Evolutionary conservation across 106 monocot genomes (phyloP), one percentile per base, ranked within the genome.

Genomic region (Dioscorea alata): DNA sequence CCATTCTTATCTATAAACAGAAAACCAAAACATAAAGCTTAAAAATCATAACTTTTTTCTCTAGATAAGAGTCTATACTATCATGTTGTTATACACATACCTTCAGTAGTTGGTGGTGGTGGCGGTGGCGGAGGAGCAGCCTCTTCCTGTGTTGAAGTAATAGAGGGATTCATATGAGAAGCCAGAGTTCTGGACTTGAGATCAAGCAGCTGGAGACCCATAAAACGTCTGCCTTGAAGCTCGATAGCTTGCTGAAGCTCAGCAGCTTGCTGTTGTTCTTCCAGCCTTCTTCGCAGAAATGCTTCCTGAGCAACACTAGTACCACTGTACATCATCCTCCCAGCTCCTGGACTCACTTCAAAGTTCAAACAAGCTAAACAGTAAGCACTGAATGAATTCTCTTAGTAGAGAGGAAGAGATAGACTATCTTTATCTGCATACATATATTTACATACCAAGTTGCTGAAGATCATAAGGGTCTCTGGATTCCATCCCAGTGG

Each of bases 211-310:
- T 90, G 84, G 25, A 94, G 80, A 10, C 84, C 85, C 84, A 94
- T 84, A 74, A 94, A 74, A 7, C 90, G 71, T 23, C 90, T 67
- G 52, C 78, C 60, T 62, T 94, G 89, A 14, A 84, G 75, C 77
- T 94, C 93, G 12, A 94, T 89, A 8, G 93, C 89, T 34, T 89
- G 86, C 71, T 94, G 93, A 23, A 94, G 78, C 63, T 89, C 89
- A 17, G 77, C 89, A 1, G 83, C 85, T 33, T 85, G 85, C 72
- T 93, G 84, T 62, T 85, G 85, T 71, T 89, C 93, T 66, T 89
- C 86, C 33, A 89, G 32, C 68, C 86, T 89, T 69, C 89, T 76
- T 69, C 86, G 67, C 33, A 94, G 75, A 25, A 87, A 16, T 22
- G 63, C 53, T 50, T 94, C 94, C 52, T 89, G 80, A 49, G 56